Evolutionary conservation across 805 yeast species (phyloP).

Genomic region (Soucietia sequanensis): DNA sequence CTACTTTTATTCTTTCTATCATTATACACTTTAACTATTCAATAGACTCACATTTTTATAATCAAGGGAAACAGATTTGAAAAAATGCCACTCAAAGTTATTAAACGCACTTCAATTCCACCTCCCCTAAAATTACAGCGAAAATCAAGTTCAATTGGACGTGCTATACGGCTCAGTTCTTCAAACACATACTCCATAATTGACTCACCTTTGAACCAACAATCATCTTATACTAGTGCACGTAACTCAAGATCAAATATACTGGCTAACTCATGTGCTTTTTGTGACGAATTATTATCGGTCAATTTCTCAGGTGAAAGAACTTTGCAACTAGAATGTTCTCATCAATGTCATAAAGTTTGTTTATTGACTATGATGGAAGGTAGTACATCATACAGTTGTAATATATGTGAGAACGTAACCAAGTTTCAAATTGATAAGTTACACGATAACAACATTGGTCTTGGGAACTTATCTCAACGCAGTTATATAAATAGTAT

Average conservation of each 20-base stretch:
- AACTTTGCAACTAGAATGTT: constrained; percentile 18
- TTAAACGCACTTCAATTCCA: constrained; percentile 7
- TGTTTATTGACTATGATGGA: constrained; percentile 18
- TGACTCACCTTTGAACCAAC: background rate
- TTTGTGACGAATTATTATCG: constrained; percentile 16
- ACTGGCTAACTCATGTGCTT: constrained; percentile 15
- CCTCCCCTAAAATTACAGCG: constrained; percentile 6
- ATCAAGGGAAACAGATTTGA: no score
- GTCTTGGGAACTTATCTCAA: no score
- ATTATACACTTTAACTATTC: no score
- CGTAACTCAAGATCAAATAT: background rate
- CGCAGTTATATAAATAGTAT: no score
- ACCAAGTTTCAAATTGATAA: constrained; percentile 12
- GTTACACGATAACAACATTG: constrained; percentile 5
- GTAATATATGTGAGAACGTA: constrained; percentile 12
- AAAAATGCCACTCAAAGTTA: constrained; percentile 2
- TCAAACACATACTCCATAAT: background rate
- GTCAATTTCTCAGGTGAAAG: constrained; percentile 14
- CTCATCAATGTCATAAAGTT: constrained; percentile 24
- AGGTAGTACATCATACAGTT: constrained; percentile 8
- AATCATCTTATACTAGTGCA: background rate
- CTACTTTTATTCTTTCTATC: no score
- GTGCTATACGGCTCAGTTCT: constrained; percentile 1
- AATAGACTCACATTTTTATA: no score
- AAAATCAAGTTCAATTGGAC: background rate